phyloP scores from a whole-genome alignment of 257 asterid genomes.

The Ligustrum vulgare region DNA sequence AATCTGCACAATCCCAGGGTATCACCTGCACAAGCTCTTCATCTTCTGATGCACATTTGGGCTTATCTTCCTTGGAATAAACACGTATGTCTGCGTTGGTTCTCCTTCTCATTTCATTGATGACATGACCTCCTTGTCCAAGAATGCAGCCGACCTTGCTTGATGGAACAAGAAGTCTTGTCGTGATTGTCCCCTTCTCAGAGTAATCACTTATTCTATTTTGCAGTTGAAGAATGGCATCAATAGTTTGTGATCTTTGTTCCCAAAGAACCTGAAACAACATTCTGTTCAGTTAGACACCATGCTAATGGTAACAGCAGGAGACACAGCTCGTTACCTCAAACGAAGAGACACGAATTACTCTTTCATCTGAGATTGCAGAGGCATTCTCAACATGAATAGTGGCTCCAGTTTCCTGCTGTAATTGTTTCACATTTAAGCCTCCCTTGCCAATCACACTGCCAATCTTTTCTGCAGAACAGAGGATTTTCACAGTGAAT shows the following conservation, averaged over 20 bases:
- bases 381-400: conserved; percentile 57
- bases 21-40: conserved; percentile 96
- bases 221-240: conserved; percentile 80
- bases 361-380: conserved; percentile 62
- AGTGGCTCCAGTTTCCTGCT: conserved; percentile 74
- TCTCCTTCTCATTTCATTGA: conserved; percentile 88
- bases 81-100: conserved; percentile 81
- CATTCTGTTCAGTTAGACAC: conserved; percentile 32
- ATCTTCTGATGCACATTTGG: conserved; percentile 68
- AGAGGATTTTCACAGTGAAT: conserved; percentile 68
- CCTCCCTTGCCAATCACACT: conserved; percentile 91
- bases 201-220: conserved; percentile 57
- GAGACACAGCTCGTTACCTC: conserved; percentile 50
- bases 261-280: conserved; percentile 56
- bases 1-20: conserved; percentile 10
- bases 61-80: conserved; percentile 68
- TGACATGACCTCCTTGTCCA: conserved; percentile 82
- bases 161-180: conserved; percentile 77
- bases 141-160: conserved; percentile 87
- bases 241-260: conserved; percentile 68
- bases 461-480: conserved; percentile 71
- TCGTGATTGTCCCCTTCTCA: conserved; percentile 65
- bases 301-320: conserved; percentile 15
- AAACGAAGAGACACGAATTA: conserved; percentile 62
- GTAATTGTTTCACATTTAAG: conserved; percentile 56